Evolutionary conservation across 495 filamentous ascomycete genomes (phyloP).

Genomic region (Clavariopsis aquatica): DNA sequence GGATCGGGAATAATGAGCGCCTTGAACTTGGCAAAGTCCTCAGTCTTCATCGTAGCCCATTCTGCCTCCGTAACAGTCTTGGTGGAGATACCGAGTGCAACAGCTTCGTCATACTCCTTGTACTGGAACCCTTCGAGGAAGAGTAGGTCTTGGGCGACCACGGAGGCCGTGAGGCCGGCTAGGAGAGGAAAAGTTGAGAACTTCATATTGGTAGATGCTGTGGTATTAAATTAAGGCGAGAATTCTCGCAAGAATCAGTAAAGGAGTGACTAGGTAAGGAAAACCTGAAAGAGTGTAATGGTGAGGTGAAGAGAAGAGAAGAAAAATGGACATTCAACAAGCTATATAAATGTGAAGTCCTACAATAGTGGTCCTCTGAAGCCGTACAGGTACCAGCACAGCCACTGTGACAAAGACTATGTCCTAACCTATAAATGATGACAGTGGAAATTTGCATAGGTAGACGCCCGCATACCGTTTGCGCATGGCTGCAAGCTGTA

Average conservation of each 20-base stretch:
- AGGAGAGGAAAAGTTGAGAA: slow-evolving; percentile 20
- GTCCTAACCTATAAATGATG: slow-evolving; percentile 4
- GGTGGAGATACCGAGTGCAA: slow-evolving; percentile 39
- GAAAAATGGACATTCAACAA: background rate
- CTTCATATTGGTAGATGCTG: slow-evolving; percentile 27
- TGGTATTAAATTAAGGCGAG: slow-evolving; percentile 17
- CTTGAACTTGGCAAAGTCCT: slow-evolving; percentile 47
- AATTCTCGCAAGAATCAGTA: background rate
- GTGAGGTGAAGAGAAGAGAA: background rate
- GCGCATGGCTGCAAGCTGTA: background rate
- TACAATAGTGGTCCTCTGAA: background rate
- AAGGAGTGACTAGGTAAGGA: slow-evolving; percentile 15
- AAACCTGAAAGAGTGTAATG: slow-evolving; percentile 16
- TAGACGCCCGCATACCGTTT: slow-evolving; percentile 1
- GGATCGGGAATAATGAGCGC: slow-evolving; percentile 48
- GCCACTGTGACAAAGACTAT: slow-evolving; percentile 3
- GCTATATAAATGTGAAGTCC: background rate
- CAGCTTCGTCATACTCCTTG: slow-evolving; percentile 40
- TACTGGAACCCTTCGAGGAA: slow-evolving; percentile 42
- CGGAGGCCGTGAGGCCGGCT: slow-evolving; percentile 23
- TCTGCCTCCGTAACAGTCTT: slow-evolving; percentile 43
- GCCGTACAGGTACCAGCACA: background rate
- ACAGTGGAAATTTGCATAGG: slow-evolving; percentile 25
- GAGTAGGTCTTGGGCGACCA: slow-evolving; percentile 42
- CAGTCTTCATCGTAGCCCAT: slow-evolving; percentile 45